Evolutionary conservation across 108 stramenopile genomes (phyloP).

Genomic region (Skeletonema tropicum): DNA sequence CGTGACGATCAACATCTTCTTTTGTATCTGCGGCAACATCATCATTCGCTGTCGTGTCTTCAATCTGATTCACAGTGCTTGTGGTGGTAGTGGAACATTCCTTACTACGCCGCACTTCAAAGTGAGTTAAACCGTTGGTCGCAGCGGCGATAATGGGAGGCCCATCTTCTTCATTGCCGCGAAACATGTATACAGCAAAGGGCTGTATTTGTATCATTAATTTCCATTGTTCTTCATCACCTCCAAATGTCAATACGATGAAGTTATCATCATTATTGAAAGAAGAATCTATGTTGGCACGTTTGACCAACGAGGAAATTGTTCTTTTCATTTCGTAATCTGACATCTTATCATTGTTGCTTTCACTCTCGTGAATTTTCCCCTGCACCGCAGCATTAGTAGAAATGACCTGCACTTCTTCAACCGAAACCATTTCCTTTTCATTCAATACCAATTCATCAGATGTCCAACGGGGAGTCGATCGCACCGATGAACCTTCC

Average conservation of each 20-base stretch:
- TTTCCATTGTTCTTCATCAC: constrained; percentile 46
- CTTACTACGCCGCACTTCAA: constrained; percentile 83
- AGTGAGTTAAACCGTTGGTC: constrained; percentile 74
- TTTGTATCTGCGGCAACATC: constrained; percentile 29
- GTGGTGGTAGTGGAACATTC: constrained; percentile 17
- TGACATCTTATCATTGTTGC: background rate
- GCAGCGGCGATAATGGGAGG: constrained; percentile 71
- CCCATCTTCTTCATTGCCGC: constrained; percentile 52
- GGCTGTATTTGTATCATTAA: constrained; percentile 72
- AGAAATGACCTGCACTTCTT: constrained; percentile 44
- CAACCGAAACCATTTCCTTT: constrained; percentile 56
- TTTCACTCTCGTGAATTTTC: background rate
- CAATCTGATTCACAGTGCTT: constrained; percentile 25
- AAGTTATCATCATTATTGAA: constrained; percentile 30
- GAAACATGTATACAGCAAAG: constrained; percentile 71
- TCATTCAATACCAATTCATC: constrained; percentile 86
- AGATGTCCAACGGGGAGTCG: constrained; percentile 72
- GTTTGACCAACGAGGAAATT: constrained; percentile 29
- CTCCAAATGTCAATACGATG: constrained; percentile 40
- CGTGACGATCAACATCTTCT: constrained; percentile 51
- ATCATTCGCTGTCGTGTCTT: constrained; percentile 27
- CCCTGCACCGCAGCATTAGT: constrained; percentile 20
- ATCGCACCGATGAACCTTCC: constrained; percentile 32
- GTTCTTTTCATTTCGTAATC: constrained; percentile 4
- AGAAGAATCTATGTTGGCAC: constrained; percentile 16